phyloP scores from a whole-genome alignment of 768 basidiomycete species.

The Lactifluus subvellereus region DNA sequence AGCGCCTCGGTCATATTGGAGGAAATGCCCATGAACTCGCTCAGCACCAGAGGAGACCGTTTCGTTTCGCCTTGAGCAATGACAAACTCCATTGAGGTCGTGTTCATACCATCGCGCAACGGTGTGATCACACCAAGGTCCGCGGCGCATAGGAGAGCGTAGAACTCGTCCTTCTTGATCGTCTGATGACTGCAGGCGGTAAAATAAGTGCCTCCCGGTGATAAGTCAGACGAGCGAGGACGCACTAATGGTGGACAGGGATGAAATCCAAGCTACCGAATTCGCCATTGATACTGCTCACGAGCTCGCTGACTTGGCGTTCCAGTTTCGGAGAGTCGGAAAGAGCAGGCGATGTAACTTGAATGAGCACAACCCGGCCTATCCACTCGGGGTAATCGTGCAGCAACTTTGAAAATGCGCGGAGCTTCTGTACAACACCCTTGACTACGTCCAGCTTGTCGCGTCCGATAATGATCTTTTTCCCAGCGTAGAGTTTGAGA shows the following conservation, averaged over 20 bases:
- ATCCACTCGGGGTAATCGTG: constrained; percentile 94
- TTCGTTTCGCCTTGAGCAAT: constrained; percentile 86
- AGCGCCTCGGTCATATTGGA: constrained; percentile 86
- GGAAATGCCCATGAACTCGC: constrained; percentile 98
- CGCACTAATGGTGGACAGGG: constrained; percentile 96
- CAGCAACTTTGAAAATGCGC: constrained; percentile 92
- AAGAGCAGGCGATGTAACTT: constrained; percentile 91
- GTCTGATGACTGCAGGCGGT: constrained; percentile 72
- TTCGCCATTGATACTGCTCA: constrained; percentile 92
- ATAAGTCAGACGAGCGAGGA: constrained; percentile 19
- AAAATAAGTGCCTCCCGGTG: background rate
- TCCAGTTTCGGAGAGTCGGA: constrained; percentile 92
- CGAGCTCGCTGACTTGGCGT: constrained; percentile 87
- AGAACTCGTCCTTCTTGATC: constrained; percentile 97
- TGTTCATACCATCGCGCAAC: constrained; percentile 98
- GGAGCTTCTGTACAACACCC: constrained; percentile 95
- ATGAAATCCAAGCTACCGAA: constrained; percentile 93
- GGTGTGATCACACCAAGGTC: constrained; percentile 95
- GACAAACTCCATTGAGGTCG: constrained; percentile 96
- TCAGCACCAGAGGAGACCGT: constrained; percentile 81
- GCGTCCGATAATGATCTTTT: constrained; percentile 96
- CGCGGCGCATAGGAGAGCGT: constrained; percentile 87
- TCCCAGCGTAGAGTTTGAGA: constrained; percentile 79
- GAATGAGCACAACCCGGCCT: constrained; percentile 80
- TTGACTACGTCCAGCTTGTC: constrained; percentile 99